These are phyloP conservation scores for Sequoia sempervirens DNA, from an alignment of 75 land plant species.

Conservation along the genomic window DNA sequence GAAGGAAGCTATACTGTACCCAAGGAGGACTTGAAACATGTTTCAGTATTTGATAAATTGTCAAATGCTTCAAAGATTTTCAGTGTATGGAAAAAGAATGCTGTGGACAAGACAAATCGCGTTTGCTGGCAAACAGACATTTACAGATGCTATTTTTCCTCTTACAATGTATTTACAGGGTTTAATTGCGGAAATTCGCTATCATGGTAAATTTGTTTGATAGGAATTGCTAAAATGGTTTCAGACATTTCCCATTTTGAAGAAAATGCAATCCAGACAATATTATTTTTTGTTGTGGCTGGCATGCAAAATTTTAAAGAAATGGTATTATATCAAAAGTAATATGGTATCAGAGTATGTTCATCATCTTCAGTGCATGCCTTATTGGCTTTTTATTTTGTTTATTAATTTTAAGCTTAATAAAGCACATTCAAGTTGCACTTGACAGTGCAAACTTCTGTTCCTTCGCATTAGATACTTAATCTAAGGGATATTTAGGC, in stretches of 20 bases:
- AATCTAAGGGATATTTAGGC: not conserved
- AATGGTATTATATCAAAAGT: constrained; percentile 28
- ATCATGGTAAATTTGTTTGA: not conserved
- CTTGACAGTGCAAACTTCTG: not conserved
- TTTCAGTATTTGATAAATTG: not conserved
- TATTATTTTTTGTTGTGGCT: not conserved
- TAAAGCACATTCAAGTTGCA: not conserved
- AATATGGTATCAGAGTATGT: not conserved
- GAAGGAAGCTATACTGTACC: not conserved
- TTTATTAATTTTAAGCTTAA: not conserved
- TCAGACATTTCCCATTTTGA: not conserved
- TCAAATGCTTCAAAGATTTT: not conserved
- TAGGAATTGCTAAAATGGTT: not conserved
- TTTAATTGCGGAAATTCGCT: not conserved
- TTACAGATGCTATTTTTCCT: not conserved
- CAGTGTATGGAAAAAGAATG: not conserved
- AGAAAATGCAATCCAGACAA: not conserved
- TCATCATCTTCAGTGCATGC: not conserved
- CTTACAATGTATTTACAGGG: not conserved
- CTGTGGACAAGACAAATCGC: constrained; percentile 6
- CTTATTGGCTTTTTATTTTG: not conserved
- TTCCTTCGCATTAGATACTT: not conserved
- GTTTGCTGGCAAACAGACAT: not conserved
- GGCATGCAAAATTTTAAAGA: not conserved
- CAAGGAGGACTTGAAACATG: constrained; percentile 5